Percentiles rank a stretch among this genome's conserved stretches.
Evolutionary conservation across 345 rosid genomes (phyloP).

Genomic region (Melastoma malabathricum): DNA sequence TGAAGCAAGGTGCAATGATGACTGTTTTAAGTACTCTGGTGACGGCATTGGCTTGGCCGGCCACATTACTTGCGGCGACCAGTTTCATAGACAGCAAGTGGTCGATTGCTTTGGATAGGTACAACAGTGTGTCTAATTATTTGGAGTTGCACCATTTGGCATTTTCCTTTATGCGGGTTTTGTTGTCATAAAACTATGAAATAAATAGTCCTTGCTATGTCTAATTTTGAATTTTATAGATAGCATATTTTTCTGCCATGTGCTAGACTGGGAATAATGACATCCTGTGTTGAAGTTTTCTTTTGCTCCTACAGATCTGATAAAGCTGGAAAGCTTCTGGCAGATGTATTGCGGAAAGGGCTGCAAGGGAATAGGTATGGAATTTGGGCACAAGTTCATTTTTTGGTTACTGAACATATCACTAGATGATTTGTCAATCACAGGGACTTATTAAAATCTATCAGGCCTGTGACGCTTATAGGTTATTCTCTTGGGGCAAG

Average conservation of each 20-base stretch:
- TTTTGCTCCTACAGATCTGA: constrained; percentile 48
- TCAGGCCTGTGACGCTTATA: constrained; percentile 85
- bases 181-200: no score
- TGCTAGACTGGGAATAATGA: no score
- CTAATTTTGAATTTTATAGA: no score
- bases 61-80: constrained; percentile 65
- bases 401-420: not conserved
- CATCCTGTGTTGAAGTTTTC: not conserved
- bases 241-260: no score
- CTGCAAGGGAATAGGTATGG: constrained; percentile 85
- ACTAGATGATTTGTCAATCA: not conserved
- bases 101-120: constrained; percentile 91
- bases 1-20: constrained; percentile 96
- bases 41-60: constrained; percentile 86
- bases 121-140: not conserved
- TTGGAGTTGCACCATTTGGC: no score
- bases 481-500: constrained; percentile 95
- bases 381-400: not conserved
- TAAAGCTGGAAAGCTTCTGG: constrained; percentile 82
- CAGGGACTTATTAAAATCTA: constrained; percentile 9
- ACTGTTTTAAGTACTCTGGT: constrained; percentile 76
- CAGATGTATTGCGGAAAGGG: constrained; percentile 79
- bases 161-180: no score
- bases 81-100: constrained; percentile 90
- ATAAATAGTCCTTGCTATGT: no score